Conservation (phyloP, 2,329 filamentous ascomycete species). For the Epichloe aotearoae region DNA sequence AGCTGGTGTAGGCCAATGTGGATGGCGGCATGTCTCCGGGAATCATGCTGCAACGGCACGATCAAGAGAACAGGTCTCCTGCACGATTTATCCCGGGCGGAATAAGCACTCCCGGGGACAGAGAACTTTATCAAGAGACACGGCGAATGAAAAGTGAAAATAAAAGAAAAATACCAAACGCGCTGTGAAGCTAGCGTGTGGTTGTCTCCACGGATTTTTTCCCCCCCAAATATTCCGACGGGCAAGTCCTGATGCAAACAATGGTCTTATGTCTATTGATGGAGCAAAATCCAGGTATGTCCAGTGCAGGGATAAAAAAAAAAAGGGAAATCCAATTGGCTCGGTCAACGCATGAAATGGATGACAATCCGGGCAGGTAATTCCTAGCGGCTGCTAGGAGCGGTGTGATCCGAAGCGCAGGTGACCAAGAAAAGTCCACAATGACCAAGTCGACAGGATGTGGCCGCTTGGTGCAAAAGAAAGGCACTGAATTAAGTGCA, state of each 20-base stretch:
- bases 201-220: neutral
- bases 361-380: conserved; percentile 1
- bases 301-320: neutral
- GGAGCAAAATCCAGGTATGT: neutral
- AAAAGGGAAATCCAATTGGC: conserved; percentile 1
- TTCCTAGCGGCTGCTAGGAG: conserved; percentile 2
- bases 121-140: neutral
- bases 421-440: conserved; percentile 2
- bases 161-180: neutral
- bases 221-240: neutral
- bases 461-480: neutral
- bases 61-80: neutral
- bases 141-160: neutral
- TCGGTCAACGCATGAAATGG: conserved; percentile 1
- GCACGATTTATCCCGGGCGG: neutral
- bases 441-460: conserved; percentile 4
- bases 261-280: neutral
- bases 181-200: neutral
- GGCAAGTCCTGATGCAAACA: neutral
- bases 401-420: conserved; percentile 7
- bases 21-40: conserved; percentile 31
- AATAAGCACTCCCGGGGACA: neutral
- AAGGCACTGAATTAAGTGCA: conserved; percentile 7
- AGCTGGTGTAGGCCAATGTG: conserved; percentile 33
- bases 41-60: conserved; percentile 17